Conservation (phyloP, 352 stramenopile species). For the Globisporangium viniferum region DNA sequence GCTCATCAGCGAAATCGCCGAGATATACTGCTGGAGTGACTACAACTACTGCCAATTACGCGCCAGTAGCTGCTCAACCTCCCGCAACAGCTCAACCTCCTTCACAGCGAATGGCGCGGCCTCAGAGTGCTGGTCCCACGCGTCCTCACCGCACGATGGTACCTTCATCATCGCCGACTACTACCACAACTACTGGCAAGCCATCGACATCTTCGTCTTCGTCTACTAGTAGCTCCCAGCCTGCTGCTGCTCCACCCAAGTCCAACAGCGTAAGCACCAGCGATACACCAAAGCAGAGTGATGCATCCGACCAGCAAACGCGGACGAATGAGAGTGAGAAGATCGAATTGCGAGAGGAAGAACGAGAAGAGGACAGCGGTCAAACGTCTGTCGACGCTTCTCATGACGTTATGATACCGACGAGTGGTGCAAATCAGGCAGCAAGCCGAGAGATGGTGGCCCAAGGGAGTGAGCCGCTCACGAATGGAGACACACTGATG, state of each 20-base stretch:
- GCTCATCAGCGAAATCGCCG: slow-evolving; percentile 8
- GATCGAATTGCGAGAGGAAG: not conserved
- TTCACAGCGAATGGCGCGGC: not conserved
- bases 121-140: slow-evolving; percentile 19
- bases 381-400: not conserved
- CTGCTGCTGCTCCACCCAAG: not conserved
- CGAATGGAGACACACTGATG: not conserved
- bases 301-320: not conserved
- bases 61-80: not conserved
- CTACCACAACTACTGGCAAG: not conserved
- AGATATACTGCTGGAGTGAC: not conserved
- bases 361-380: not conserved
- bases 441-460: not conserved
- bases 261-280: not conserved
- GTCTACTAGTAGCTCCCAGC: not conserved
- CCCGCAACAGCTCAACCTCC: slow-evolving; percentile 1
- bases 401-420: too few relatives aligned
- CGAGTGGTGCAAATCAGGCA: not conserved
- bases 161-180: not conserved
- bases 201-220: not conserved
- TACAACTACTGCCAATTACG: not conserved
- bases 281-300: not conserved
- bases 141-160: not conserved
- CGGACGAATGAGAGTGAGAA: not conserved
- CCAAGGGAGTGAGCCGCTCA: too few relatives aligned